phyloP scores from a whole-genome alignment of 441 rosid genomes.

The Syzygium syzygioides region DNA sequence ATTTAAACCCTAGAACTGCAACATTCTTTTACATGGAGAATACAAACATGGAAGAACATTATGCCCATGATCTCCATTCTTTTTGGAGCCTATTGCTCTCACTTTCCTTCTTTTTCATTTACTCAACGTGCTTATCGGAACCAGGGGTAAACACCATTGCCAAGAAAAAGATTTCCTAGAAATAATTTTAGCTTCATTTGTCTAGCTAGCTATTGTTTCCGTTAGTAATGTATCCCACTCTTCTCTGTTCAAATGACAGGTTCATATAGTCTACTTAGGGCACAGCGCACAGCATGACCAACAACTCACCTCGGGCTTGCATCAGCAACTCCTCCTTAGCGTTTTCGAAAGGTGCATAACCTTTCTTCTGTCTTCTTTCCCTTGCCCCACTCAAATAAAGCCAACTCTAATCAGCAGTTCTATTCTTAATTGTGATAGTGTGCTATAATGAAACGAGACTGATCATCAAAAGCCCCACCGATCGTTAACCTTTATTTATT shows the following conservation, averaged over 20 bases:
- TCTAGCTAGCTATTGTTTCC: not conserved
- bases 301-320: slow-evolving; percentile 32
- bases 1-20: slow-evolving; percentile 24
- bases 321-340: slow-evolving; percentile 41
- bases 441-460: not conserved
- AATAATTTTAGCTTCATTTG: not conserved
- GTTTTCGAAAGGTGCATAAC: slow-evolving; percentile 42
- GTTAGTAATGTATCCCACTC: not conserved
- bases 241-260: slow-evolving; percentile 21
- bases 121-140: slow-evolving; percentile 21
- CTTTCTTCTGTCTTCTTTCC: not conserved
- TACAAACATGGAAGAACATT: slow-evolving; percentile 20
- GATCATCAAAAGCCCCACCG: not conserved
- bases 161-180: not conserved
- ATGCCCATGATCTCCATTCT: slow-evolving; percentile 8
- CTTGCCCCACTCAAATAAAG: not conserved
- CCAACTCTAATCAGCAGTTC: not conserved
- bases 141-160: slow-evolving; percentile 5
- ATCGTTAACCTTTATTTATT: not conserved
- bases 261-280: slow-evolving; percentile 66
- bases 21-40: slow-evolving; percentile 16
- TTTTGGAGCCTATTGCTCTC: slow-evolving; percentile 30
- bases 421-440: not conserved
- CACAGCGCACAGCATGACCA: slow-evolving; percentile 25
- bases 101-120: slow-evolving; percentile 20